Base-by-base conservation (phyloP, 2,329 filamentous ascomycete genomes). In the Lecanosticta acicola region DNA sequence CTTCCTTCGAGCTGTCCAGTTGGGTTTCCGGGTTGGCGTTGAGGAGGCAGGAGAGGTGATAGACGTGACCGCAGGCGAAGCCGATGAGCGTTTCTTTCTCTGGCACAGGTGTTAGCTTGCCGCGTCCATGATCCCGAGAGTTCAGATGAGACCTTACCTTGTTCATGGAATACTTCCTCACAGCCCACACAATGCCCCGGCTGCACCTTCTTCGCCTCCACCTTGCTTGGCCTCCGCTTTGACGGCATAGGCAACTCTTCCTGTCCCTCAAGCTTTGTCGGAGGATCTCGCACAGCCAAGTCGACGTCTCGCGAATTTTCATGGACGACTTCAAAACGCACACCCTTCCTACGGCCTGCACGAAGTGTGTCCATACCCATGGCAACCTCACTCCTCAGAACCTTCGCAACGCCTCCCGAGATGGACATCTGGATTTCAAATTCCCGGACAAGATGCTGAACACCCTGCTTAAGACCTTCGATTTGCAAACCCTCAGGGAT, bases 341-440 rank as follows among this genome's bases (percentile, higher is more conserved):
- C 87, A 0, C 85, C 93, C 55, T 82, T 85, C 41, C 84, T 81
- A 64, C 94, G 87, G 0, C 91, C 89, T 11, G 75, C 80, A 0
- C 91, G 80, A 16, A 97, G 72, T 3, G 81, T 82, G 41, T 84
- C 84, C 78, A 97, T 94, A 1, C 86, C 88, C 3, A 79, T 76
- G 0, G 84, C 83, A 0, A 98, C 91, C 67, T 98, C 93, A 46
- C 90, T 88, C 41, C 85, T 76, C 34, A 97, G 73, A 0, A 97
- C 90, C 44, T 81, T 80, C 0, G 93, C 90, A 3, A 94, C 93
- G 1, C 93, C 93, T 35, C 85, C 83, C 54, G 85, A 91, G 62
- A 98, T 96, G 58, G 85, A 93, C 63, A 87, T 82, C 68, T 97
- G 93, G 36, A 98, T 86, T 62, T 97, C 93, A 63, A 96, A 90